A percentile compares a stretch with the other conserved stretches of the same genome.
Evolutionary conservation across 169 alveolate genomes (phyloP).

Genomic region (Plasmodium fragile): DNA sequence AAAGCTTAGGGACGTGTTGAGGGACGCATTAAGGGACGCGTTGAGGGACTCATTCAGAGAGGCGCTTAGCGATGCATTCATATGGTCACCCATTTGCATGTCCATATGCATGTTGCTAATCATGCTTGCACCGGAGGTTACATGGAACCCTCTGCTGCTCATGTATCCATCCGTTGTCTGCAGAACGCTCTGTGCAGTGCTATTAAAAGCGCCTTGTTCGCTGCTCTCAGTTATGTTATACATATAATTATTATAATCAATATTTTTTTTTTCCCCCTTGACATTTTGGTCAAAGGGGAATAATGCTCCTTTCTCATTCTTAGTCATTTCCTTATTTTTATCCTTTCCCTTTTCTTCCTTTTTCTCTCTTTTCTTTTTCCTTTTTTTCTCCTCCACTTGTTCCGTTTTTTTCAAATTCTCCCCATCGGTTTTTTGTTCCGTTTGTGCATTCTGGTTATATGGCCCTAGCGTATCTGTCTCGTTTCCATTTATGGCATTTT

Average conservation of each 20-base stretch:
- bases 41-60: neutral
- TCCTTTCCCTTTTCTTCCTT: neutral
- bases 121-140: neutral
- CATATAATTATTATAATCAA: constrained; percentile 9
- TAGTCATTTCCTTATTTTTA: constrained; percentile 5
- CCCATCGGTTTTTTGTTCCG: neutral
- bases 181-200: neutral
- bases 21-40: neutral
- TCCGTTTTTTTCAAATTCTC: constrained; percentile 22
- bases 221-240: neutral
- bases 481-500: neutral
- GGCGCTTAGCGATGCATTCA: neutral
- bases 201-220: constrained; percentile 3
- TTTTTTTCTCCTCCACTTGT: constrained; percentile 41
- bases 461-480: neutral
- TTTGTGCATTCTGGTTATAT: neutral
- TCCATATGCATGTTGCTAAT: neutral
- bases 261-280: constrained; percentile 15
- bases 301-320: neutral
- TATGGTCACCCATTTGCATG: neutral
- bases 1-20: neutral
- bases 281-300: neutral
- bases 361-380: constrained; percentile 53
- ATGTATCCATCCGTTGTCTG: neutral
- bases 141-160: neutral